Percentiles rank a stretch among this genome's conserved stretches.
These are phyloP conservation scores for Magnusiomyces clavatus DNA, from an alignment of 1,139 yeast genomes.

Conservation along the genomic window DNA sequence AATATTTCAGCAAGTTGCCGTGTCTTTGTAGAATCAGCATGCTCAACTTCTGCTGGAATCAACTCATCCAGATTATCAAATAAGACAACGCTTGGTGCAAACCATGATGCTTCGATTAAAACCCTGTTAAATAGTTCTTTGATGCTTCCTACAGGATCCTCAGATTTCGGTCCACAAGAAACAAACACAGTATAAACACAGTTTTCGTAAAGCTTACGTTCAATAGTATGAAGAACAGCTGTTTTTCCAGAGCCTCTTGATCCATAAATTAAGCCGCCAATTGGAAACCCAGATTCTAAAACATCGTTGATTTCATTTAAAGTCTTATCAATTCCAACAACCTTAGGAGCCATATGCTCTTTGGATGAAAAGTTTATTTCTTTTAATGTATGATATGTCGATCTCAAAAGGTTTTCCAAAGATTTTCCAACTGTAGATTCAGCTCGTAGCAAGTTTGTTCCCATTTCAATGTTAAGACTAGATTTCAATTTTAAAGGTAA, in stretches of 20 bases:
- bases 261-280: constrained; percentile 62
- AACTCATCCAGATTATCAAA: constrained; percentile 78
- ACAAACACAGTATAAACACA: constrained; percentile 42
- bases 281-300: constrained; percentile 39
- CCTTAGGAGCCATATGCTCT: constrained; percentile 15
- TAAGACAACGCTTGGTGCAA: constrained; percentile 65
- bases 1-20: constrained; percentile 49
- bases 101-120: constrained; percentile 65
- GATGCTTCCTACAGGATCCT: constrained; percentile 49
- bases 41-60: constrained; percentile 65
- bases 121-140: constrained; percentile 44
- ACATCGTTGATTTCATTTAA: constrained; percentile 39
- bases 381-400: no score
- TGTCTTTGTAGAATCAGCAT: constrained; percentile 53
- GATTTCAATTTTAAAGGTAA: constrained; percentile 24
- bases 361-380: constrained; percentile 2
- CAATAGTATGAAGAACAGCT: constrained; percentile 41
- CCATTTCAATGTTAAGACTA: constrained; percentile 39
- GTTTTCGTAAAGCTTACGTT: constrained; percentile 33
- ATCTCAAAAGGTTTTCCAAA: constrained; percentile 1
- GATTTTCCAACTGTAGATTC: constrained; percentile 40
- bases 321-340: constrained; percentile 53
- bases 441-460: constrained; percentile 46
- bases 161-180: constrained; percentile 48
- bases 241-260: constrained; percentile 79